These are phyloP conservation scores for Alternaria brassicae DNA, from an alignment of 2,329 filamentous ascomycete species.

Conservation along the genomic window DNA sequence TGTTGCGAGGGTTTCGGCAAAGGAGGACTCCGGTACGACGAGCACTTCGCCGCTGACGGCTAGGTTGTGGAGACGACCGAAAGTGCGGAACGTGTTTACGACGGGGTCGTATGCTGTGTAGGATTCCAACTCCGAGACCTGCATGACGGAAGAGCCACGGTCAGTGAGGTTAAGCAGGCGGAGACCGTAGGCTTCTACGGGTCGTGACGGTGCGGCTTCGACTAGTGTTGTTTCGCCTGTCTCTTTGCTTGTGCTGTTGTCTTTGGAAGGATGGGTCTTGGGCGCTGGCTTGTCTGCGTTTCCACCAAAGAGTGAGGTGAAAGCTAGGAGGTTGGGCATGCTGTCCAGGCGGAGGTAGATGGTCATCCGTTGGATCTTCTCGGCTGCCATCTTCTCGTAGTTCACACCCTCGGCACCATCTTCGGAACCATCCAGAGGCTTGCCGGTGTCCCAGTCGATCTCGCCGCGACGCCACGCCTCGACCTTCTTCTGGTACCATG, in stretches of 20 bases:
- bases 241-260: conserved; percentile 29
- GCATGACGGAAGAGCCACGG: conserved; percentile 94
- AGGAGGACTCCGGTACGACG: conserved; percentile 78
- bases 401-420: conserved; percentile 52
- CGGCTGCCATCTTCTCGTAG: conserved; percentile 58
- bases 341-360: conserved; percentile 87
- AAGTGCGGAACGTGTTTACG: conserved; percentile 88
- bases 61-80: conserved; percentile 83
- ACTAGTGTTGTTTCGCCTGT: conserved; percentile 24
- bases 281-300: conserved; percentile 51
- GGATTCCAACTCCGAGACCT: conserved; percentile 82
- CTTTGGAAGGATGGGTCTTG: conserved; percentile 49
- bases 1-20: conserved; percentile 76
- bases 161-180: conserved; percentile 87
- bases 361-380: conserved; percentile 69
- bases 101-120: conserved; percentile 73
- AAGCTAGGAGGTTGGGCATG: conserved; percentile 79
- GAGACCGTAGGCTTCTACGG: conserved; percentile 80
- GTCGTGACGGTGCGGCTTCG: conserved; percentile 48
- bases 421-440: conserved; percentile 48
- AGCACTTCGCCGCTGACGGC: conserved; percentile 82
- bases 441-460: conserved; percentile 82
- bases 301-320: conserved; percentile 79
- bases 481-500: conserved; percentile 76
- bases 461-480: conserved; percentile 81